Base-by-base conservation (phyloP, 2,329 filamentous ascomycete genomes). In the Boeremia lycopersici region DNA sequence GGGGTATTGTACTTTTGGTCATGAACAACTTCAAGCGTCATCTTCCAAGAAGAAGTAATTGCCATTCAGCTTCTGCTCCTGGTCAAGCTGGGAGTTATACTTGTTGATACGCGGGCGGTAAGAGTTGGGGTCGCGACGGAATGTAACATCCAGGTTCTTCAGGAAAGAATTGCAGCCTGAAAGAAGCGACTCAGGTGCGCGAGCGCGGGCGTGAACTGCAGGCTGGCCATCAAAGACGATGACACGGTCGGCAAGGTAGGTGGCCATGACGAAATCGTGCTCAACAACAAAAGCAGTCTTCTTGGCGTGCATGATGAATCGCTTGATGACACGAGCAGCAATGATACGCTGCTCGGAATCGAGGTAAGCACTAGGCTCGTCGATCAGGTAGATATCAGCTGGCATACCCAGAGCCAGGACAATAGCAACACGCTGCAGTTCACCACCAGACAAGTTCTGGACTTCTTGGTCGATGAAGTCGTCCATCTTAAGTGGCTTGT, bases 381-480 rank as follows among this genome's bases (percentile, higher is more conserved):
- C 95, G 72, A 99, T 99, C 62, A 99, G 84, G 78, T 99, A 99
- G 73, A 99, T 97, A 72, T 99, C 95, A 52, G 95, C 95, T 29
- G 95, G 95, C 39, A 96, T 84, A 74, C 95, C 95, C 23, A 99
- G 89, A n/a, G 95, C 89, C 53, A 99, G 85, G 31, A 99, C 93
- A 71, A 99, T 98, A 76, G 93, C 93, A 46, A 99, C 96, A 86
- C 96, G 92, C 79, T 99, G 95, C 83, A 99, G 82, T 87, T 99
- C 95, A 90, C 95, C 95, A 85, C 95, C 95, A 50, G 95, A 99
- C 75, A 99, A 81, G 78, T 98, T 96, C 83, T 97, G 96, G 65
- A 99, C 95, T 81, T 99, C 96, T 78, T 99, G 95, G 75, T 99
- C 95, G 72, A 99, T 98, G 78, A 99, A 99, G 74, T 98, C 95